Evolutionary conservation across 306 rosid species (phyloP).

Genomic region (Corylus americana): DNA sequence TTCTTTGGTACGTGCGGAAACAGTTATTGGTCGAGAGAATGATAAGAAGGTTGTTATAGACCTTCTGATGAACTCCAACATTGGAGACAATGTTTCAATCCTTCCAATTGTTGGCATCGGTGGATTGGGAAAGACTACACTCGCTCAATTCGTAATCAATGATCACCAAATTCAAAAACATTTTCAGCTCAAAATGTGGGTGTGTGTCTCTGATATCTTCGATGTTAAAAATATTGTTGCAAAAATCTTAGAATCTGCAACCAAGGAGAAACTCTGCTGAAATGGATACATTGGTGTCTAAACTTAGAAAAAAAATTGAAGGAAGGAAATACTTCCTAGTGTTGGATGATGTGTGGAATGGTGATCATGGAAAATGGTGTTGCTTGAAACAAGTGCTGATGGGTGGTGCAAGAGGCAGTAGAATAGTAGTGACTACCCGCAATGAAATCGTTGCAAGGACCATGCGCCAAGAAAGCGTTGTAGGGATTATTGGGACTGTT

Average conservation of each 20-base stretch:
- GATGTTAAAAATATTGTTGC: not conserved
- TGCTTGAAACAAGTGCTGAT: not conserved
- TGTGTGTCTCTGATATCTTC: not conserved
- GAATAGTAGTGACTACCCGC: slow-evolving; percentile 19
- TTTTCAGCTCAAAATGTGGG: not conserved
- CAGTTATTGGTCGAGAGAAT: too few species aligned
- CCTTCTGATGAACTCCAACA: too few species aligned
- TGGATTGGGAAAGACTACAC: too few species aligned
- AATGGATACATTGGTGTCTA: not conserved
- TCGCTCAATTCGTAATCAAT: too few species aligned
- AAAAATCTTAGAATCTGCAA: not conserved
- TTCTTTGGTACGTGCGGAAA: too few species aligned
- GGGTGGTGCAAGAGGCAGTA: slow-evolving; percentile 7
- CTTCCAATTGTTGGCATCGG: too few species aligned
- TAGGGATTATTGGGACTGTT: not conserved
- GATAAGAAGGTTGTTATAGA: too few species aligned
- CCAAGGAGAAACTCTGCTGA: too few species aligned
- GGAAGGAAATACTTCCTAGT: slow-evolving; percentile 11
- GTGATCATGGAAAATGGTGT: not conserved
- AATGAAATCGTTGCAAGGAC: not conserved
- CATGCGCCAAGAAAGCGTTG: not conserved
- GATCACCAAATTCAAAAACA: too few species aligned
- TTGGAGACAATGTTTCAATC: too few species aligned
- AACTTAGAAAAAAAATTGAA: not conserved
- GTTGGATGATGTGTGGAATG: slow-evolving; percentile 23